Evolutionary conservation across 2,329 filamentous ascomycete genomes (phyloP).

Genomic region (Coniochaeta hoffmannii): DNA sequence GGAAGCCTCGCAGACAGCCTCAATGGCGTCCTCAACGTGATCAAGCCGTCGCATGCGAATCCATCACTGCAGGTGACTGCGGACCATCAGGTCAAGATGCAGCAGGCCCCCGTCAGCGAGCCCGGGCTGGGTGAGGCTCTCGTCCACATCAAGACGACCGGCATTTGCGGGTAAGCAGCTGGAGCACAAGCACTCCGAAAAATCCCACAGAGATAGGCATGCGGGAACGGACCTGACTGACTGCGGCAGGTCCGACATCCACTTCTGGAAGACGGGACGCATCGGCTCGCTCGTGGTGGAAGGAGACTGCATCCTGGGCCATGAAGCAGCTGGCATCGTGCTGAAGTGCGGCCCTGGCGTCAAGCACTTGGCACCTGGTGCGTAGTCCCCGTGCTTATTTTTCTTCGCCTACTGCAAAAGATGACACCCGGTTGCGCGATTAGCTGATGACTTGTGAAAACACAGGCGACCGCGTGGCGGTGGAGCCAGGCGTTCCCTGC

Average conservation of each 20-base stretch:
- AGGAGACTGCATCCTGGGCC: conserved; percentile 57
- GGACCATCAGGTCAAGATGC: conserved; percentile 49
- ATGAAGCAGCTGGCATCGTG: conserved; percentile 56
- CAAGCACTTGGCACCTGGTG: conserved; percentile 25
- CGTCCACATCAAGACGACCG: conserved; percentile 54
- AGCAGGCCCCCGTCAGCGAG: conserved; percentile 45
- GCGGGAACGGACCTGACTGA: not conserved
- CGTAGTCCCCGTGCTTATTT: too few relatives aligned
- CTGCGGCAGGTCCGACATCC: conserved; percentile 51
- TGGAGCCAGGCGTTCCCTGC: conserved; percentile 61
- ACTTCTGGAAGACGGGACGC: conserved; percentile 59
- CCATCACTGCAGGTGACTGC: conserved; percentile 52
- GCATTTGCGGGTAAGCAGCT: conserved; percentile 50
- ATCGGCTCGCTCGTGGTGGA: conserved; percentile 57
- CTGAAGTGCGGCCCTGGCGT: conserved; percentile 49
- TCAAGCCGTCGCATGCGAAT: conserved; percentile 27
- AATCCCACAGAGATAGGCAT: too few relatives aligned
- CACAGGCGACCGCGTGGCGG: conserved; percentile 54
- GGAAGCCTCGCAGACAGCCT: not conserved
- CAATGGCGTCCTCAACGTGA: not conserved
- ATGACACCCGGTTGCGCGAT: not conserved
- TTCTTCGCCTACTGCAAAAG: too few relatives aligned
- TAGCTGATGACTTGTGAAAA: conserved; percentile 29
- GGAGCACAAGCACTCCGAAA: not conserved
- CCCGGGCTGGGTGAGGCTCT: conserved; percentile 41